A percentile compares a stretch with the other conserved stretches of the same genome.
These are phyloP conservation scores for Tolypocladium paradoxum DNA, from an alignment of 2,329 filamentous ascomycete genomes.

Conservation along the genomic window DNA sequence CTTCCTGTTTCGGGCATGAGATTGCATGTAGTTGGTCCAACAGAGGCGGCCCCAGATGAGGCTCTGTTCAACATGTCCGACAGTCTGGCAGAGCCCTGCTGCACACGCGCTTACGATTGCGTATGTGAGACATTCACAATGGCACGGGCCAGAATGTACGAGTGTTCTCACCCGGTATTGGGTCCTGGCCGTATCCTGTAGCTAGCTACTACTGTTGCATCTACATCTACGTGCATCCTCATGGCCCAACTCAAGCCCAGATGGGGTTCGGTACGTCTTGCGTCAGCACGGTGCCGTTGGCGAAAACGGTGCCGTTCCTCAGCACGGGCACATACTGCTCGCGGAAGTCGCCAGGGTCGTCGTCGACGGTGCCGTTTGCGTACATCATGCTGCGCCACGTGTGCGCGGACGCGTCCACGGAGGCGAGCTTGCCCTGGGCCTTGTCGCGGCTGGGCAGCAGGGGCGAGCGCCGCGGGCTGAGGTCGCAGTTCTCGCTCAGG, in stretches of 20 bases:
- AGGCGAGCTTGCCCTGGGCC: no score
- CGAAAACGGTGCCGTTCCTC: conserved; percentile 14
- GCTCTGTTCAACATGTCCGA: not conserved
- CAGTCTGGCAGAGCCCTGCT: not conserved
- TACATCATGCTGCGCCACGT: conserved; percentile 20
- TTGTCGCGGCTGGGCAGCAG: conserved; percentile 6
- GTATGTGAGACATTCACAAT: no score
- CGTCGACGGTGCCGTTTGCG: conserved; percentile 16
- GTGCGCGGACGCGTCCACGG: no score
- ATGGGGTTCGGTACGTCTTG: conserved; percentile 18
- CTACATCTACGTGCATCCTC: no score
- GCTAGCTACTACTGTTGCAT: no score
- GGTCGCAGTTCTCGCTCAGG: conserved; percentile 21
- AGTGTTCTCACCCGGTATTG: no score
- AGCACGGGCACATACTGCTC: conserved; percentile 10
- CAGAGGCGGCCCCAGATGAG: not conserved
- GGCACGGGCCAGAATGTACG: no score
- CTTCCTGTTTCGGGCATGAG: not conserved
- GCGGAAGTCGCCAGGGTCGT: conserved; percentile 11
- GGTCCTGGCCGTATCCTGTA: no score
- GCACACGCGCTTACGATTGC: not conserved
- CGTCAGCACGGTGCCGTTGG: conserved; percentile 11
- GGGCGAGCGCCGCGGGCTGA: conserved; percentile 10
- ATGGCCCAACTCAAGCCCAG: no score
- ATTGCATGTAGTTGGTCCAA: not conserved